A percentile compares a stretch with the other conserved stretches of the same genome.
These are phyloP conservation scores for Geranium brycei DNA, from an alignment of 345 rosid genomes.

Conservation along the genomic window DNA sequence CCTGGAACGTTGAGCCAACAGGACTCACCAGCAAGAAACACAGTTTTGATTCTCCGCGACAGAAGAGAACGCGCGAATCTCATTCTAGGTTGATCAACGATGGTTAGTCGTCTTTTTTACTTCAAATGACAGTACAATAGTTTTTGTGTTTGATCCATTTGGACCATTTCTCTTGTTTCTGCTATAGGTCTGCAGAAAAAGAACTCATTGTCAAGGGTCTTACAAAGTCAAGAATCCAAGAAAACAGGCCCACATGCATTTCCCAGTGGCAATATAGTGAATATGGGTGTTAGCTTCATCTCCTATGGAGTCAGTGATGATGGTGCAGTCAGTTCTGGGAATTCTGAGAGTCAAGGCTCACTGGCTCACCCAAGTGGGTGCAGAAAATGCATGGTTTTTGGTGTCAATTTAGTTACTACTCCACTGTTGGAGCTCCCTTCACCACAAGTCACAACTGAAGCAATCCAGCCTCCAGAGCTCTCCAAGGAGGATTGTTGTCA, in stretches of 20 bases:
- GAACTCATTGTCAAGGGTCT: slow-evolving; percentile 22
- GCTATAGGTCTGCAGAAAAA: neutral
- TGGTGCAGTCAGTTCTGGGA: no score
- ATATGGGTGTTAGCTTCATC: no score
- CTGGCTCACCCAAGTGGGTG: slow-evolving; percentile 8
- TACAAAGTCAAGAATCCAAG: slow-evolving; percentile 46
- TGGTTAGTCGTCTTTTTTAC: slow-evolving; percentile 17
- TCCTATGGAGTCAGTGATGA: no score
- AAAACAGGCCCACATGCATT: neutral
- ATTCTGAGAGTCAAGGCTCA: no score
- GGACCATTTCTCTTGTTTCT: no score
- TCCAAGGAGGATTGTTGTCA: slow-evolving; percentile 16
- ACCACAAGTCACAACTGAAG: slow-evolving; percentile 26
- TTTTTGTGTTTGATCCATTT: no score
- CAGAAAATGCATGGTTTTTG: slow-evolving; percentile 29
- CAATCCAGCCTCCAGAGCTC: slow-evolving; percentile 16
- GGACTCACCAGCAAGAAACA: slow-evolving; percentile 14
- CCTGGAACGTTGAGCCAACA: slow-evolving; percentile 35
- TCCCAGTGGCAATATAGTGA: no score
- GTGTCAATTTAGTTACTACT: slow-evolving; percentile 24
- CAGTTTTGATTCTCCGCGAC: neutral
- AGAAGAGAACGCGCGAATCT: slow-evolving; percentile 19
- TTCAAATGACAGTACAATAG: no score
- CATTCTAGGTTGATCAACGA: slow-evolving; percentile 11
- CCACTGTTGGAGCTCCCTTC: slow-evolving; percentile 50